Evolutionary conservation across 129 eudicot genomes (phyloP), one percentile per base, ranked within the genome.

Genomic region (Flaveria trinervia): DNA sequence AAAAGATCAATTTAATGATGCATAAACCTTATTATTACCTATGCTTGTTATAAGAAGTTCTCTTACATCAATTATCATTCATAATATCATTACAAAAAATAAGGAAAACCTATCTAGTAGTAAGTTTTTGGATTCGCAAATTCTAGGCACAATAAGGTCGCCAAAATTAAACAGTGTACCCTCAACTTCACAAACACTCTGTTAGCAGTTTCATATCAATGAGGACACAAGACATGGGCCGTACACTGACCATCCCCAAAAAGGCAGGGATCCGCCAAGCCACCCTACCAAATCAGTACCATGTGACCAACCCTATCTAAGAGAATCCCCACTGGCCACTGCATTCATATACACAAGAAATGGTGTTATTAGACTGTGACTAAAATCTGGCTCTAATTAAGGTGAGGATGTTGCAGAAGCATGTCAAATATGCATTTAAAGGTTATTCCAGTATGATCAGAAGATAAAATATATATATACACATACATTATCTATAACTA

Each of bases 331-430:
- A 57, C 52, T 9, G 59, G 57, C 51, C 41, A 57, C 39, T 16
- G 59, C 22, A 14, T 74, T 62, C 25, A 43, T 23, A 6, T 14
- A 73, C 15, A 25, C 11, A 17, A 9, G 15, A 75, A 48, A 48
- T 75, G 72, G 49, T 51, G 55, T 67, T 65, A 23, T 64, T 13
- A 3, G 68, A 28, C 43, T 65, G 11, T 65, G 50, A 65, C 36
- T 18, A 20, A 14, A 30, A 17, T 65, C 14, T 45, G 65, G 50
- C 72, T 30, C 26, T 50, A 18, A 9, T 30, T 52, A 23, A 13
- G 50, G n/a, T 46, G 61, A 62, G 62, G 64, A 75, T 28, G 80
- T 65, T 50, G 73, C 52, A 61, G 39, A 76, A 76, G 80, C 71
- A 65, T 71, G 73, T 41, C 39, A 45, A 17, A 65, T 50, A 30